Evolutionary conservation across 768 basidiomycete species (phyloP).

Genomic region (Tephrocybe sp.): DNA sequence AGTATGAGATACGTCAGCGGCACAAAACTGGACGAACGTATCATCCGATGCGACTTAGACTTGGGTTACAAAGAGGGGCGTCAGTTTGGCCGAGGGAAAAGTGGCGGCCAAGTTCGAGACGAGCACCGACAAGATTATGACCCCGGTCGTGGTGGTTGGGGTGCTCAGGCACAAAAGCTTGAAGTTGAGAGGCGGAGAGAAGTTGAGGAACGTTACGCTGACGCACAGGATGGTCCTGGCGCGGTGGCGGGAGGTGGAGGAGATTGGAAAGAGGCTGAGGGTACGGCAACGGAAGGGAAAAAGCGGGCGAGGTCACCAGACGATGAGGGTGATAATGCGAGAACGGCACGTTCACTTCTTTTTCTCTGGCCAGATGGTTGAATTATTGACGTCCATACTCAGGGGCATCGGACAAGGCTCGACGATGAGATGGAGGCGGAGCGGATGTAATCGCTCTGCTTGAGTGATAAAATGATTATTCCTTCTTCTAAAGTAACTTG

Average conservation of each 20-base stretch:
- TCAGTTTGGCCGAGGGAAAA: constrained; percentile 97
- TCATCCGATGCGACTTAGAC: constrained; percentile 97
- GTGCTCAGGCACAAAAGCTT: constrained; percentile 75
- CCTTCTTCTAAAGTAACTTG: constrained; percentile 19
- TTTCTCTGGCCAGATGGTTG: not conserved
- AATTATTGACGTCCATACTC: constrained; percentile 8
- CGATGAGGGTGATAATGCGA: constrained; percentile 62
- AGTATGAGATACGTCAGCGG: constrained; percentile 94
- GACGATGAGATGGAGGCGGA: constrained; percentile 71
- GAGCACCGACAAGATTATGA: constrained; percentile 98
- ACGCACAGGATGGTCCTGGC: constrained; percentile 76
- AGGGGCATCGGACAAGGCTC: constrained; percentile 61
- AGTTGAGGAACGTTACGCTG: constrained; percentile 85
- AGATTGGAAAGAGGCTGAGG: constrained; percentile 78
- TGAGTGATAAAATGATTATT: constrained; percentile 25
- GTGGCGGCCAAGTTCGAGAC: constrained; percentile 95
- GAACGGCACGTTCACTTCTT: constrained; percentile 47
- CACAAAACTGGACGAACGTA: constrained; percentile 98
- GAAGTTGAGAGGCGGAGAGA: constrained; percentile 78
- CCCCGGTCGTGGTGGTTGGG: constrained; percentile 94
- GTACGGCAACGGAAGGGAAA: constrained; percentile 32
- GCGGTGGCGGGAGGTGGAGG: constrained; percentile 83
- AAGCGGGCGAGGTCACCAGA: constrained; percentile 80
- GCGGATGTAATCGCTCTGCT: constrained; percentile 54
- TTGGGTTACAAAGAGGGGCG: constrained; percentile 95